A percentile compares a stretch with the other conserved stretches of the same genome.
Evolutionary conservation across 306 rosid genomes (phyloP).

Genomic region (Psophocarpus tetragonolobus): DNA sequence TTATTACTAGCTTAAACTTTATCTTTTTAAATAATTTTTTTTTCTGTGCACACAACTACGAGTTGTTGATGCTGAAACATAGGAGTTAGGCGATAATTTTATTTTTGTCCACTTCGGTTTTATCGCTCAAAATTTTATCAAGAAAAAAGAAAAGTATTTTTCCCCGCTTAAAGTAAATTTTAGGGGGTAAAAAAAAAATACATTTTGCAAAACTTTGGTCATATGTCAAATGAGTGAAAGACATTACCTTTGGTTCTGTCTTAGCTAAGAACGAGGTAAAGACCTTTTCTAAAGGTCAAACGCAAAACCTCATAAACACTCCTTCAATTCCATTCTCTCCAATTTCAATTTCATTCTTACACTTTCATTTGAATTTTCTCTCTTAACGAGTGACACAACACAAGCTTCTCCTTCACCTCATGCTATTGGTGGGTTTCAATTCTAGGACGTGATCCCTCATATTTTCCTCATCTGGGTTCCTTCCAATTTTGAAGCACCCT

Average conservation of each 20-base stretch:
- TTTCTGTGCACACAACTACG: not conserved
- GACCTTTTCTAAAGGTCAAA: slow-evolving; percentile 20
- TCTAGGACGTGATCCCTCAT: slow-evolving; percentile 25
- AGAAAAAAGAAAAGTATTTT: not conserved
- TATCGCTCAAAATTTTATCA: not conserved
- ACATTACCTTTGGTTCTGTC: not conserved
- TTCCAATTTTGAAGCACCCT: slow-evolving; percentile 14
- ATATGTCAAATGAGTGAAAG: not conserved
- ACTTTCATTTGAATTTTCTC: not conserved
- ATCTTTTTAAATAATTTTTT: not conserved
- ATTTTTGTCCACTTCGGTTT: not conserved
- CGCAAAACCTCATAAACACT: not conserved
- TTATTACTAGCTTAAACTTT: not conserved
- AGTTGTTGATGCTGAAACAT: not conserved
- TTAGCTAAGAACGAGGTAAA: slow-evolving; percentile 4
- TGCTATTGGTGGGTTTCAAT: slow-evolving; percentile 6
- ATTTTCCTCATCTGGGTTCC: slow-evolving; percentile 41
- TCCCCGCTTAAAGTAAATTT: not conserved
- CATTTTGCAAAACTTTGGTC: not conserved
- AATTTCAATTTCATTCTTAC: not conserved
- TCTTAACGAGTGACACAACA: not conserved
- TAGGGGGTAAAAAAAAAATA: not conserved
- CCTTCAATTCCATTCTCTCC: not conserved
- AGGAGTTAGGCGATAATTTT: not conserved
- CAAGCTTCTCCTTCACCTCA: slow-evolving; percentile 16